Conservation (phyloP, 2,329 filamentous ascomycete species). For the Colletotrichum sublineola region DNA sequence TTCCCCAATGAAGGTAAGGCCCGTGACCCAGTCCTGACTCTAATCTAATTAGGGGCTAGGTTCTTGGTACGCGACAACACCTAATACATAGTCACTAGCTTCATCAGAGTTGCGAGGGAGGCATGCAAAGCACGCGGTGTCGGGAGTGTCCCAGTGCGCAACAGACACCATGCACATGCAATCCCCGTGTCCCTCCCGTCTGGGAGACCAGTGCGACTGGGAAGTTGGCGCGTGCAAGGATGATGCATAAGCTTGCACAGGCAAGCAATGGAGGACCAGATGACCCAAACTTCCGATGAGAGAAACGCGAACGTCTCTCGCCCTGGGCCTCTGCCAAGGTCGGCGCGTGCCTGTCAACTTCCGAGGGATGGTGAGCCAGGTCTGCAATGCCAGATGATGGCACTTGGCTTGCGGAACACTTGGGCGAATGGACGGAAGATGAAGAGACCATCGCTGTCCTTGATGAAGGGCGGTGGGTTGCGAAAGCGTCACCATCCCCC, state of each 20-base stretch:
- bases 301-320: conserved; percentile 5
- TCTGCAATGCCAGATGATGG: conserved; percentile 26
- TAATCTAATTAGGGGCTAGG: conserved; percentile 39
- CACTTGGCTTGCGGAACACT: background rate
- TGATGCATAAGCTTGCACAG: conserved; percentile 31
- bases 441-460: background rate
- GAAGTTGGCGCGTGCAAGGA: conserved; percentile 13
- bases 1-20: conserved; percentile 48
- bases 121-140: conserved; percentile 30
- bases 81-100: background rate
- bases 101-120: conserved; percentile 19
- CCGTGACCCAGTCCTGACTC: conserved; percentile 48
- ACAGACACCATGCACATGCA: conserved; percentile 35
- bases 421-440: conserved; percentile 1
- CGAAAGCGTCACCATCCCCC: background rate
- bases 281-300: conserved; percentile 14
- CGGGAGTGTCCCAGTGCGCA: conserved; percentile 24
- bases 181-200: conserved; percentile 31
- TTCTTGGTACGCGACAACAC: background rate
- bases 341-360: background rate
- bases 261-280: conserved; percentile 16
- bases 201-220: conserved; percentile 36
- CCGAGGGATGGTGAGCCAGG: background rate
- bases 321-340: conserved; percentile 4
- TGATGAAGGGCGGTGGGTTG: background rate